Evolutionary conservation across 2,329 filamentous ascomycete genomes (phyloP).

Genomic region (Colletotrichum echinochloae): DNA sequence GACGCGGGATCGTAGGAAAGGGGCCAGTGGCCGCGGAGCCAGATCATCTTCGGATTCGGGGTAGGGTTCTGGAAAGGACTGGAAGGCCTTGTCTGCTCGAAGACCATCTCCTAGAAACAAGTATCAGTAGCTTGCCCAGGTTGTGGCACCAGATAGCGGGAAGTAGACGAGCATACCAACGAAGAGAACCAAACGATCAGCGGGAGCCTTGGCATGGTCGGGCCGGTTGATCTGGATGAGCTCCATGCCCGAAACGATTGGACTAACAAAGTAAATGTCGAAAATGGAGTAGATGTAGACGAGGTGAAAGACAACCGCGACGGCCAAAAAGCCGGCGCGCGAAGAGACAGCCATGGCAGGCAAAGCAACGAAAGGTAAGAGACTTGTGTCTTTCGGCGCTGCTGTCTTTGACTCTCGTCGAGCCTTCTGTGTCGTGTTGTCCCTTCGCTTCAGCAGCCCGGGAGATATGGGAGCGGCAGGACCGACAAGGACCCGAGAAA

Average conservation of each 20-base stretch:
- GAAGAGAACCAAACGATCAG: slow-evolving; percentile 90
- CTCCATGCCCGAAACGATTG: slow-evolving; percentile 95
- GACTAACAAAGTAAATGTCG: slow-evolving; percentile 98
- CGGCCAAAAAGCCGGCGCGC: slow-evolving; percentile 85
- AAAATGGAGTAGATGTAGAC: slow-evolving; percentile 97
- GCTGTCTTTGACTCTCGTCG: too few species aligned
- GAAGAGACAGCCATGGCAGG: slow-evolving; percentile 64
- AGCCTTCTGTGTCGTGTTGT: not conserved
- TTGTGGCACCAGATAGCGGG: not conserved
- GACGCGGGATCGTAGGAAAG: slow-evolving; percentile 89
- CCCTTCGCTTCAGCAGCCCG: not conserved
- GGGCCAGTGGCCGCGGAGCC: slow-evolving; percentile 84
- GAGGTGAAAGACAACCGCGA: slow-evolving; percentile 92
- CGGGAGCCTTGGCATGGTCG: slow-evolving; percentile 74
- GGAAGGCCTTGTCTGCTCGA: slow-evolving; percentile 97
- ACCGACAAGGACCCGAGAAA: not conserved
- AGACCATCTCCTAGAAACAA: slow-evolving; percentile 79
- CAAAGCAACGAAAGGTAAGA: not conserved
- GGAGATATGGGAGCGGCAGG: not conserved
- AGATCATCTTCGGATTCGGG: slow-evolving; percentile 73
- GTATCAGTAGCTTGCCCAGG: slow-evolving; percentile 5
- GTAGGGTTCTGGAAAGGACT: slow-evolving; percentile 90
- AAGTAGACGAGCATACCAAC: slow-evolving; percentile 72
- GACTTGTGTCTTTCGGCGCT: not conserved
- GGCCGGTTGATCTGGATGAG: slow-evolving; percentile 78